phyloP scores from a whole-genome alignment of 2,329 filamentous ascomycete genomes.

The Neofusicoccum cordaticola region DNA sequence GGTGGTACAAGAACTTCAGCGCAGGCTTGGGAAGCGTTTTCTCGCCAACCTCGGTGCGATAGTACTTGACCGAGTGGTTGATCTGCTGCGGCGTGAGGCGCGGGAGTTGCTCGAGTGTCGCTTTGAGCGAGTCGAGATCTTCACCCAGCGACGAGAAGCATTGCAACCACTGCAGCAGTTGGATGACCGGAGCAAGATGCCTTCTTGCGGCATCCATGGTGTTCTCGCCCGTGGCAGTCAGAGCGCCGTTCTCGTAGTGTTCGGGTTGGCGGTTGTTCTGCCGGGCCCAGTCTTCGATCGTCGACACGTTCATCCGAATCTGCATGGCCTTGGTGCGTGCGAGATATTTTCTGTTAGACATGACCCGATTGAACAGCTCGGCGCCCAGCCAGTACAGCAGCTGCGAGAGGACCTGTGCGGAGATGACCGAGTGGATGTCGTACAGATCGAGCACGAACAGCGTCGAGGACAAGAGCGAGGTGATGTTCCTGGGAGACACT shows the following conservation, averaged over 20 bases:
- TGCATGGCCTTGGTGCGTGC: conserved; percentile 99
- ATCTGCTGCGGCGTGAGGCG: conserved; percentile 82
- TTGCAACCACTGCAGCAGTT: conserved; percentile 94
- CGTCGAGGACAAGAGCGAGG: conserved; percentile 89
- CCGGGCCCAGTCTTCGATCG: conserved; percentile 92
- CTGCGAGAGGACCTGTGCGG: conserved; percentile 84
- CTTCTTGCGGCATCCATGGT: conserved; percentile 80
- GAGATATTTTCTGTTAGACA: conserved; percentile 92
- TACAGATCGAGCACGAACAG: conserved; percentile 98
- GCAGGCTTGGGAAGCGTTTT: conserved; percentile 86
- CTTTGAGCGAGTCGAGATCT: conserved; percentile 82
- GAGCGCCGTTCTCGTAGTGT: conserved; percentile 91
- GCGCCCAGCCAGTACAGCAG: conserved; percentile 94
- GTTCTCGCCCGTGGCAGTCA: conserved; percentile 77
- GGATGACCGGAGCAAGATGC: conserved; percentile 86
- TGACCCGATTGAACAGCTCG: conserved; percentile 95
- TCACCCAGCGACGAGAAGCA: conserved; percentile 94
- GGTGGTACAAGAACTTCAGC: conserved; percentile 76
- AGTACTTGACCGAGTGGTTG: conserved; percentile 87
- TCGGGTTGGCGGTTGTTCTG: conserved; percentile 91
- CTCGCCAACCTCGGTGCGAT: conserved; percentile 91
- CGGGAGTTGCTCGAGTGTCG: conserved; percentile 84
- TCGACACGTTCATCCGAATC: conserved; percentile 97
- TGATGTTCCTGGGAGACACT: conserved; percentile 89
- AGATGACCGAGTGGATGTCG: conserved; percentile 96